Base-by-base conservation (phyloP, 495 filamentous ascomycete species). In the Eremomyces bilateralis region DNA sequence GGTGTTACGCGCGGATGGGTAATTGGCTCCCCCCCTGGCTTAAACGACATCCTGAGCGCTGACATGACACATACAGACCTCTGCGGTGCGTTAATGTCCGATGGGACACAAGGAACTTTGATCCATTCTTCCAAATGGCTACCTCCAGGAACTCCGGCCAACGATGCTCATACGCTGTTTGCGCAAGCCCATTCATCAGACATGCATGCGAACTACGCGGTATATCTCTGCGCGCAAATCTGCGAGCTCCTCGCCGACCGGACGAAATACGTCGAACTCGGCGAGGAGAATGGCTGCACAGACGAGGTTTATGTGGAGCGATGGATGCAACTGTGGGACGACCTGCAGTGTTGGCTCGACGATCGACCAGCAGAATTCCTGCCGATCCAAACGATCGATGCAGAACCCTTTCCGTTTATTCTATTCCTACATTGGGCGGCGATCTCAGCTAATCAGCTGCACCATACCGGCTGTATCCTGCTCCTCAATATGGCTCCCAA, bases 1-100 rank as follows among this genome's bases (percentile, higher is more conserved):
- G 61, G 61, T 64, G 60, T 33, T 63, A 58, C 41, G 59, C 56
- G 16, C 43, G 60, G 19, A 64, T 64, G 56, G 58, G 33, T 35
- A 15, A 19, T 15, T 21, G 10, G 4, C 8, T n/a, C n/a, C n/a
- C n/a, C n/a, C n/a, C n/a, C n/a, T n/a, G n/a, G n/a, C n/a, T n/a
- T n/a, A n/a, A n/a, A n/a, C 8, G 6, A 16, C 15, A 27, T 27
- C 13, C 8, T 27, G 6, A 6, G 6, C 6, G 6, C 15, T 32
- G 11, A 6, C 16, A 32, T 6, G 10, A 15, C 4, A 11, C 11
- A 4, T 12, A 20, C 33, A 35, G 33, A 64, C 47, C 35, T 62
- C 20, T 64, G 60, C 30, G 60, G 56, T 32, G 60, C 56, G 2
- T 46, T 64, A 2, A 63, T 64, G 22, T 56, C 57, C 1, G 52